Conservation (phyloP, 2,329 filamentous ascomycete genomes). For the Alternaria arborescens region DNA sequence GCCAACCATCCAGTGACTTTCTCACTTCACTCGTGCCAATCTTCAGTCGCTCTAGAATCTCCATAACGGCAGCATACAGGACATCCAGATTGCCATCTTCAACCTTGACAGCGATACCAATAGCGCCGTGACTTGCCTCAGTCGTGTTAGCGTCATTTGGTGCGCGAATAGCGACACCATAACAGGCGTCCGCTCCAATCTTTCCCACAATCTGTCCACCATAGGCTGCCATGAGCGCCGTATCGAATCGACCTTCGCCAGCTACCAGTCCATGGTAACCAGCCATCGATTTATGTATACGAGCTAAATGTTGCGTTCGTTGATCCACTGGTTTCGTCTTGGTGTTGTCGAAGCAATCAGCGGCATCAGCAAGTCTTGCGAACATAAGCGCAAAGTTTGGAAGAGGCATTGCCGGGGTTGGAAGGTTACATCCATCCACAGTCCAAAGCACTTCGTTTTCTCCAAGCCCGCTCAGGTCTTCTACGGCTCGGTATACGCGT, state of each 20-base stretch:
- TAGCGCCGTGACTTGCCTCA: background rate
- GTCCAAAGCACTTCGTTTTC: constrained; percentile 3
- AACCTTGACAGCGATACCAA: constrained; percentile 60
- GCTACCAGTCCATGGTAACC: constrained; percentile 56
- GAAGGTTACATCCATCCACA: constrained; percentile 3
- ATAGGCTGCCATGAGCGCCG: constrained; percentile 54
- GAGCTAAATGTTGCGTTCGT: background rate
- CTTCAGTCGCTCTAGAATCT: constrained; percentile 56
- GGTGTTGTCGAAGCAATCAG: background rate
- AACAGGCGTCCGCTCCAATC: constrained; percentile 60
- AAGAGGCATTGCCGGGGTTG: constrained; percentile 1
- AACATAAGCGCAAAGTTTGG: constrained; percentile 4
- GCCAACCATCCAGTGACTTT: background rate
- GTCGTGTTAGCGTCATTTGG: constrained; percentile 31
- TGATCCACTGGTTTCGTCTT: background rate
- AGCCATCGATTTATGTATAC: constrained; percentile 49
- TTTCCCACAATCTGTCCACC: constrained; percentile 56
- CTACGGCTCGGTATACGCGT: constrained; percentile 49
- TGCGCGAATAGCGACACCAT: constrained; percentile 53
- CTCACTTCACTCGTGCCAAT: constrained; percentile 44
- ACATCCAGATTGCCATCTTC: constrained; percentile 59
- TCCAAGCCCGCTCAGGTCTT: constrained; percentile 21
- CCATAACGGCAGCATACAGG: constrained; percentile 55
- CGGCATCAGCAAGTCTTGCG: constrained; percentile 2
- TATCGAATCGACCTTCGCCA: constrained; percentile 59